Percentiles rank a stretch among this genome's conserved stretches.
Evolutionary conservation across 2,329 filamentous ascomycete species (phyloP).

Genomic region (Fusarium incarnatum): DNA sequence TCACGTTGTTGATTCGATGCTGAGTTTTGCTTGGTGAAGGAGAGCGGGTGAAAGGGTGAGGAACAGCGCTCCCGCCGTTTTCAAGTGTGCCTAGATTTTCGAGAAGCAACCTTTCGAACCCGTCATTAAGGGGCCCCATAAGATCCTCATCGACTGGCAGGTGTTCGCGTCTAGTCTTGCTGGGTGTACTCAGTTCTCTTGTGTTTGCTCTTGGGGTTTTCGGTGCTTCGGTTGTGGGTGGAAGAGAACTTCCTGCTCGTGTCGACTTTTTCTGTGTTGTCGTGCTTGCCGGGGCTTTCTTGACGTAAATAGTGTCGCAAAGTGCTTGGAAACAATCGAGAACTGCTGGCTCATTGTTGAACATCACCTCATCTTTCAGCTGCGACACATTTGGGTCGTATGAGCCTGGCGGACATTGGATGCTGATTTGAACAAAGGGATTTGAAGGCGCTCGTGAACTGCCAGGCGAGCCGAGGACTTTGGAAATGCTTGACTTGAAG

Average conservation of each 20-base stretch:
- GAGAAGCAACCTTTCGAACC: conserved; percentile 12
- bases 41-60: not conserved
- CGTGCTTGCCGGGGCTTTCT: not conserved
- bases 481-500: conserved; percentile 64
- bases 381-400: conserved; percentile 81
- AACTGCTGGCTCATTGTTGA: conserved; percentile 64
- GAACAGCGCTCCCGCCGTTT: not conserved
- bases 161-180: not conserved
- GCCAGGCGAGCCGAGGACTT: conserved; percentile 40
- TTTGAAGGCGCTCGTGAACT: conserved; percentile 54
- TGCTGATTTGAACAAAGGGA: conserved; percentile 72
- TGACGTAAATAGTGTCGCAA: conserved; percentile 56
- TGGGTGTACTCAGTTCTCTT: not conserved
- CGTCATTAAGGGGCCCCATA: conserved; percentile 24
- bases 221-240: not conserved
- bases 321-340: conserved; percentile 60
- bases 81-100: not conserved
- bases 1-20: not conserved
- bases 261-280: not conserved
- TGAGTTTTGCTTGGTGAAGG: conserved; percentile 1
- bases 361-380: conserved; percentile 77
- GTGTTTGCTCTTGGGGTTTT: not conserved
- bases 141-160: conserved; percentile 14
- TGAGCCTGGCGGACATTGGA: conserved; percentile 68
- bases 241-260: not conserved